phyloP scores from a whole-genome alignment of 768 basidiomycete species.

The Lentinula detonsa region DNA sequence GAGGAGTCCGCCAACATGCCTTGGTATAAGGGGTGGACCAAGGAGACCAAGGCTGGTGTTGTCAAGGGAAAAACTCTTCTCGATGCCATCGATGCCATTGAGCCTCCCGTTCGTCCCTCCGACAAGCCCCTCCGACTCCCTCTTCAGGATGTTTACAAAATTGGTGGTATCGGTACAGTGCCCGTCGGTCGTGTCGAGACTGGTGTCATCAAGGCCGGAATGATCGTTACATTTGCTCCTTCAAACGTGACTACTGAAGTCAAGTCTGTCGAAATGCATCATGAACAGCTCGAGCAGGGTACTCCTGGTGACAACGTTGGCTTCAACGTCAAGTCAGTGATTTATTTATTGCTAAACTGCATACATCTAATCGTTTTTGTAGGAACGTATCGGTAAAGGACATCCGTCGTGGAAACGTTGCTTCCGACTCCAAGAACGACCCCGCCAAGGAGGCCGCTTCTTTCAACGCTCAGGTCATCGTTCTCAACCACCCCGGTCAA shows the following conservation, averaged over 20 bases:
- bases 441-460: conserved; percentile 99
- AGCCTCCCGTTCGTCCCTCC: conserved; percentile 92
- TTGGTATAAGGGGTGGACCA: conserved; percentile 99
- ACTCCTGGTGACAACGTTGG: conserved; percentile 98
- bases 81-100: conserved; percentile 99
- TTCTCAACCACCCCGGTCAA: conserved; percentile 99
- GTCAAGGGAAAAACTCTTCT: conserved; percentile 99
- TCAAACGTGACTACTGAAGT: conserved; percentile 99
- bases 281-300: conserved; percentile 95
- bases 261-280: conserved; percentile 99
- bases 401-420: conserved; percentile 99
- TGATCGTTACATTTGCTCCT: conserved; percentile 97
- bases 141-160: conserved; percentile 99
- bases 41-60: conserved; percentile 89
- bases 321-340: conserved; percentile 90
- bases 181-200: conserved; percentile 99
- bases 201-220: conserved; percentile 99
- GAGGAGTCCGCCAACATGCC: conserved; percentile 98
- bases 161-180: conserved; percentile 99
- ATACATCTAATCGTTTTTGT: conserved; percentile 6
- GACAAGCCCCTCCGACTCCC: conserved; percentile 99
- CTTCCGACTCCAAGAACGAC: conserved; percentile 99
- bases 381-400: conserved; percentile 99
- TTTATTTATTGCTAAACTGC: conserved; percentile 5
- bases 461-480: conserved; percentile 99